Evolutionary conservation across 1,139 yeast genomes (phyloP).

Genomic region (Suhomyces kunorum): DNA sequence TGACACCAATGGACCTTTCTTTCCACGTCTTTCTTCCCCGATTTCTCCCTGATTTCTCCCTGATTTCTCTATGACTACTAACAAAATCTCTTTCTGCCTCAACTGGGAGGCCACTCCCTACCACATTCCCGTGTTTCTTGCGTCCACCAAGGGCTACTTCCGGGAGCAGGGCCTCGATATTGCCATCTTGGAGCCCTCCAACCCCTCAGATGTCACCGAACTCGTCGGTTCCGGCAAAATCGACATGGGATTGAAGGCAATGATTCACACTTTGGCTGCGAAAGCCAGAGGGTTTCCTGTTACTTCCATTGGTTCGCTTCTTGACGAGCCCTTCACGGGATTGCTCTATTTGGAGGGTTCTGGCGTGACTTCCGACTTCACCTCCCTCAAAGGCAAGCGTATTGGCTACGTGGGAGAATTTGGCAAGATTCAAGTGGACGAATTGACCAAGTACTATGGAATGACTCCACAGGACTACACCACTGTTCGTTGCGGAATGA

Average conservation of each 20-base stretch:
- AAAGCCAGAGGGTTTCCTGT: constrained; percentile 61
- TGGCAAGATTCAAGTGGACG: constrained; percentile 60
- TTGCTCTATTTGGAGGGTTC: constrained; percentile 52
- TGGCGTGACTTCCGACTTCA: constrained; percentile 54
- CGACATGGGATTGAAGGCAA: constrained; percentile 62
- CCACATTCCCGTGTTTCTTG: constrained; percentile 55
- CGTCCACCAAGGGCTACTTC: constrained; percentile 53
- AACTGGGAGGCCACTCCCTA: constrained; percentile 63
- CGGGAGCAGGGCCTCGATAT: constrained; percentile 52
- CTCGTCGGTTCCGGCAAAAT: constrained; percentile 57
- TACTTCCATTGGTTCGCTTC: constrained; percentile 54
- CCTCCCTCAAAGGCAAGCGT: constrained; percentile 52
- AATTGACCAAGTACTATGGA: constrained; percentile 55
- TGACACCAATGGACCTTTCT: no score
- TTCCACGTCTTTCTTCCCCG: no score
- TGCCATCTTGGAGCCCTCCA: constrained; percentile 57
- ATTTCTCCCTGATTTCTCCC: neutral
- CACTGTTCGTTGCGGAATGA: constrained; percentile 64
- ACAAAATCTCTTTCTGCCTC: constrained; percentile 53
- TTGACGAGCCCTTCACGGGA: constrained; percentile 62
- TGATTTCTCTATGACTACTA: constrained; percentile 31
- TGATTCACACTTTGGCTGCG: constrained; percentile 63
- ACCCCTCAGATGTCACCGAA: constrained; percentile 61
- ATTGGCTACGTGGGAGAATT: constrained; percentile 63
- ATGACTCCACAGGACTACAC: constrained; percentile 58